Base-by-base conservation (phyloP, 805 yeast genomes). In the Teunomyces cretensis region DNA sequence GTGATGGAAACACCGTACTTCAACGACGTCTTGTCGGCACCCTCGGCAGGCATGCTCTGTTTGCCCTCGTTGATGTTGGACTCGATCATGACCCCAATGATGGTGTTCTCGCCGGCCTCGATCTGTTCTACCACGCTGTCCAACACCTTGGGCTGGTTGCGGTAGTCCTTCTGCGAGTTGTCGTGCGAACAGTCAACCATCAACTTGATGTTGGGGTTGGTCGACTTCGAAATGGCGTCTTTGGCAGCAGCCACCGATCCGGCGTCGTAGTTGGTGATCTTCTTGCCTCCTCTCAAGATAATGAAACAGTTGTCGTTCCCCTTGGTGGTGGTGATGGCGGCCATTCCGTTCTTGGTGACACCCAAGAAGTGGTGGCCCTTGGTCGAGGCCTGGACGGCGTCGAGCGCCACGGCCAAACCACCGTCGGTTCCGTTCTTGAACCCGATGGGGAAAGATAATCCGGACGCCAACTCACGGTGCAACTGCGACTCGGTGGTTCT, bases 141-240 rank as follows among this genome's bases (percentile, higher is more conserved):
- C 54, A 89, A 84, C n/a, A 94, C 99, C 67, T 78, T 83, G 48
- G 99, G 97, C 74, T 94, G 99, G 74, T 94, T 94, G 64, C 83
- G 80, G 83, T 80, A 90, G 73, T 94, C 94, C 72, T 94, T 94
- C 69, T 78, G 83, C 31, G 97, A 90, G 77, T 94, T 94, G 59
- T 97, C 99, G 70, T 94, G 99, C 39, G 97, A 91, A 72, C 97
- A 94, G 72, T 94, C 99, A 50, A 94, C 86, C 99, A 94, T 94
- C 58, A 89, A 67, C 77, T 70, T 58, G 71, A 76, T 67, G 48
- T 65, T 68, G 47, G 75, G 83, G 55, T 76, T 69, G 30, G 71
- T 65, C 33, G 74, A 64, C 52, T 71, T 69, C 40, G 61, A 53
- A 56, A 88, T 79, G 63, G 80, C 79, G 27, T 65, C 74, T 72